phyloP scores from a whole-genome alignment of 164 flowering plant genomes.

The Hamamelis virginiana region DNA sequence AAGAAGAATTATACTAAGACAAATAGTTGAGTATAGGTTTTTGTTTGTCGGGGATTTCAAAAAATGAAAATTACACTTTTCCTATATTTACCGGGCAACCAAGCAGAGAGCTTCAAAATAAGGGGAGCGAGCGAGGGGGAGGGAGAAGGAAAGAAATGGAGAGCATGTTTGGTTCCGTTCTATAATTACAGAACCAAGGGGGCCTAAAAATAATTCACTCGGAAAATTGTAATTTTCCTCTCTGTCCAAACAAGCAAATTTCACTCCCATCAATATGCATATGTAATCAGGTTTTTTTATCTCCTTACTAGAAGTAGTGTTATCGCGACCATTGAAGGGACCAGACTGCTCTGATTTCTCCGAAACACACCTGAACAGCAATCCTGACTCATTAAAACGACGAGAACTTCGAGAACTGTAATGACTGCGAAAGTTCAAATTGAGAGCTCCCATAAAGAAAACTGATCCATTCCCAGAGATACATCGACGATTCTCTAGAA shows the following conservation, averaged over 20 bases:
- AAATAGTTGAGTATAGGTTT: not conserved
- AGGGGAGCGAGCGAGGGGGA: too few species aligned
- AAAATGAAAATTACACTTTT: not conserved
- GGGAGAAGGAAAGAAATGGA: too few species aligned
- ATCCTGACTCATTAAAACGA: not conserved
- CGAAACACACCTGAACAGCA: not conserved
- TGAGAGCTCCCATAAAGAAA: not conserved
- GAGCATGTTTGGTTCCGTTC: too few species aligned
- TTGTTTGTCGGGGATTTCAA: not conserved
- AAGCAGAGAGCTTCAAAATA: too few species aligned
- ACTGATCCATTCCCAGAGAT: not conserved
- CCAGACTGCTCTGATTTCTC: constrained; percentile 3
- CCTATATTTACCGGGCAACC: too few species aligned
- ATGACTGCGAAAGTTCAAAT: not conserved
- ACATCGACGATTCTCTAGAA: not conserved
- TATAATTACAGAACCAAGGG: not conserved
- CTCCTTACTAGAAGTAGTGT: not conserved
- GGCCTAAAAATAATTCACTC: not conserved
- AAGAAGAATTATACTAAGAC: not conserved
- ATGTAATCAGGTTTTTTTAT: too few species aligned
- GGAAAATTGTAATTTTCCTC: too few species aligned
- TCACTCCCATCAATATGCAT: not conserved
- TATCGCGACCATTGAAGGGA: not conserved
- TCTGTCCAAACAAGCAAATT: not conserved
- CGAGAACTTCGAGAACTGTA: not conserved